Evolutionary conservation across 306 rosid genomes (phyloP), one percentile per base, ranked within the genome.

Genomic region (Coriaria nepalensis): DNA sequence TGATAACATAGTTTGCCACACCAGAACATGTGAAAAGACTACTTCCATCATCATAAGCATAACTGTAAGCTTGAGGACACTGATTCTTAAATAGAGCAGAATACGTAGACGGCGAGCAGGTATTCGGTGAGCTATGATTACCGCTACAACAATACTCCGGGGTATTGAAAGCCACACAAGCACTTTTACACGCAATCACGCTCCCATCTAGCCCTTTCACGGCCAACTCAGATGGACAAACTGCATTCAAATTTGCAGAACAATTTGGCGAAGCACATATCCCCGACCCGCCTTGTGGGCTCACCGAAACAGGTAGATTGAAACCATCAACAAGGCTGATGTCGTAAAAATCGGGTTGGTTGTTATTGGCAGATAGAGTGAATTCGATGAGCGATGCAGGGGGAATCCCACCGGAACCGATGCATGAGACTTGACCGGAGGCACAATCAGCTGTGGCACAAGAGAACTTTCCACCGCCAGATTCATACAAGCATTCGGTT

Each of bases 181-280:
- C 76, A 29, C 68, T 71, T 50, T 60, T 65, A 58, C 77, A 61
- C 4, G 40, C 77, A 0, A 71, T 43, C 2, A 71, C 77, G 2
- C 4, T 52, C 0, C 69, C 68, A n/a, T 43, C 59, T 0, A 53
- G 6, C 0, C 64, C 67, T 34, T 6, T 47, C 13, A 52, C 5
- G 8, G 33, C 49, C 6, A 65, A 46, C 4, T 33, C 57, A 0
- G 8, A 2, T 0, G 62, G 72, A n/a, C 77, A 71, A 8, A 2
- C 33, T 0, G 29, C 0, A 10, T 60, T 65, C 7, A 71, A 54
- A 7, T 65, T 11, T 0, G 12, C 49, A 0, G 50, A 51, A 10
- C 68, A 65, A 0, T 43, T 11, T 4, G 68, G 9, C 11, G 45
- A 37, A 5, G 10, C 0, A 39, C 68, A 67, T 0, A 13, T 44